Evolutionary conservation across 2,329 filamentous ascomycete genomes (phyloP).

Genomic region (Arthrobotrys megalospora): DNA sequence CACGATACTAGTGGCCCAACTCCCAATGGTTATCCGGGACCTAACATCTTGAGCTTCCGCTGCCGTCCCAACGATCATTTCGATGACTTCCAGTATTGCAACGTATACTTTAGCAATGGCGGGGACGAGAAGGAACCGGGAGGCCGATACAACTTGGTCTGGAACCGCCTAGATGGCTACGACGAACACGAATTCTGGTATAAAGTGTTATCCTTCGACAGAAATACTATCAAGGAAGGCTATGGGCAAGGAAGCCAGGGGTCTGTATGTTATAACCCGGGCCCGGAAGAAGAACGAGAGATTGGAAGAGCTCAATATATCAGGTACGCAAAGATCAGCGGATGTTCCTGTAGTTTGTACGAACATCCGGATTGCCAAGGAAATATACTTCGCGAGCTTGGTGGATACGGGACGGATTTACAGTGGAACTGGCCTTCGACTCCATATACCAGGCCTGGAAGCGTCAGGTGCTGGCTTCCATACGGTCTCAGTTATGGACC

Average conservation of each 20-base stretch:
- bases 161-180: not conserved
- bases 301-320: not conserved
- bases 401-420: not conserved
- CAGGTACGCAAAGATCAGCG: not conserved
- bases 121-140: not conserved
- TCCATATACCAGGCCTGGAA: not conserved
- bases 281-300: not conserved
- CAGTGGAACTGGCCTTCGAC: not conserved
- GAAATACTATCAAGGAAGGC: not conserved
- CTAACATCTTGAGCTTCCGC: not conserved
- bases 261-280: not conserved
- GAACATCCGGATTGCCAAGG: not conserved
- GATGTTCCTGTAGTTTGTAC: not conserved
- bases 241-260: not conserved
- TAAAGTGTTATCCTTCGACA: not conserved
- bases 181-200: not conserved
- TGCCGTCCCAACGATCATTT: not conserved
- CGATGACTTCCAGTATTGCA: not conserved
- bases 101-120: not conserved
- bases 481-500: not conserved
- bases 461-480: not conserved
- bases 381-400: not conserved
- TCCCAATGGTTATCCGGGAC: no score
- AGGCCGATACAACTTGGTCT: not conserved
- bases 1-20: slow-evolving; percentile 1